phyloP scores from a whole-genome alignment of 306 rosid genomes.

The Datisca glomerata region DNA sequence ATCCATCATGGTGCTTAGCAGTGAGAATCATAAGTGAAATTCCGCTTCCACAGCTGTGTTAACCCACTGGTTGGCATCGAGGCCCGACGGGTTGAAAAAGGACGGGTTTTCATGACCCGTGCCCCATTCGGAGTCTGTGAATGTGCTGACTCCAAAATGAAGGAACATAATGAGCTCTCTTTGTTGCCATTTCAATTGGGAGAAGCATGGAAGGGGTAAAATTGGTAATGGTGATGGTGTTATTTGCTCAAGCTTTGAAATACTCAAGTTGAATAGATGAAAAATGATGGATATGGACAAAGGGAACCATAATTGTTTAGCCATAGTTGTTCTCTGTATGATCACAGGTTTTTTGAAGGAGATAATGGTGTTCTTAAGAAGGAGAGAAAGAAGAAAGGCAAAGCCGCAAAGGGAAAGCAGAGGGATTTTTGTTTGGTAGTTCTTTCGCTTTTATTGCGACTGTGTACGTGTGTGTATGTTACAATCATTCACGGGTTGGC shows the following conservation, averaged over 20 bases:
- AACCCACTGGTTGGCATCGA: slow-evolving; percentile 64
- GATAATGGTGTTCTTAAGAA: too few species aligned
- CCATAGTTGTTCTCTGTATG: too few species aligned
- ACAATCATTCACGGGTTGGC: too few species aligned
- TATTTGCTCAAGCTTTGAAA: slow-evolving; percentile 16
- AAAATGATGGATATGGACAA: slow-evolving; percentile 19
- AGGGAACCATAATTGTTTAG: too few species aligned
- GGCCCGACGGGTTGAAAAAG: slow-evolving; percentile 47
- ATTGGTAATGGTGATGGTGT: slow-evolving; percentile 72
- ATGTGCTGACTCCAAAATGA: slow-evolving; percentile 93
- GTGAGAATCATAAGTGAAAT: slow-evolving; percentile 67
- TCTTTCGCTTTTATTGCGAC: too few species aligned
- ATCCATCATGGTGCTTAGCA: slow-evolving; percentile 96
- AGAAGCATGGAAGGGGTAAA: slow-evolving; percentile 71
- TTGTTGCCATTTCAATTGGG: slow-evolving; percentile 96
- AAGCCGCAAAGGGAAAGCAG: too few species aligned
- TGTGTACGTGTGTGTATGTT: too few species aligned
- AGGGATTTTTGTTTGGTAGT: too few species aligned
- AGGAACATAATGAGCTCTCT: slow-evolving; percentile 91
- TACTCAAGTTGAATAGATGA: slow-evolving; percentile 14
- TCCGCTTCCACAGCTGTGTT: slow-evolving; percentile 56
- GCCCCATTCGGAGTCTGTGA: slow-evolving; percentile 71
- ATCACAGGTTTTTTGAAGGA: too few species aligned
- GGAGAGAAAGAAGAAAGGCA: too few species aligned
- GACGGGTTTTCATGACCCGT: slow-evolving; percentile 62